Conservation (phyloP, 139 green algal genomes). For the Deuterostichococcus epilithicus region DNA sequence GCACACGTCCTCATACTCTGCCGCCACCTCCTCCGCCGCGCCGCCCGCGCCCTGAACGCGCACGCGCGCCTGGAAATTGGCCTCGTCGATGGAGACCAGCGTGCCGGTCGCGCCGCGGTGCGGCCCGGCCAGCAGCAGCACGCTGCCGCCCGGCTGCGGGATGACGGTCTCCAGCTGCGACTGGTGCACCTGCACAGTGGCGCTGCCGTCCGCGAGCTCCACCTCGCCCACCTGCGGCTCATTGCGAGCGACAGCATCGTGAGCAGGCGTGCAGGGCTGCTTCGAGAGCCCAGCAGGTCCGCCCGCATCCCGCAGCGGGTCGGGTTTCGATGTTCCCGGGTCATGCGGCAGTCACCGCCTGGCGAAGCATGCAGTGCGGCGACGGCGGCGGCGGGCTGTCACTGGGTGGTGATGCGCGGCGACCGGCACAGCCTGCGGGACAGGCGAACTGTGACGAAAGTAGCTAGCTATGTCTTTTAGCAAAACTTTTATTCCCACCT, state of each 20-base stretch:
- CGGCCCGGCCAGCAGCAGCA: conserved; percentile 77
- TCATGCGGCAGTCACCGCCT: too few relatives aligned
- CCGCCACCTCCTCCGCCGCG: conserved; percentile 47
- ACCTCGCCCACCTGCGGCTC: background rate
- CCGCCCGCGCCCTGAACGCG: conserved; percentile 27
- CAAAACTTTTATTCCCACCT: conserved; percentile 80
- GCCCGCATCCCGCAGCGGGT: too few relatives aligned
- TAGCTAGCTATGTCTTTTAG: conserved; percentile 24
- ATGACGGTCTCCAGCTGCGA: conserved; percentile 92
- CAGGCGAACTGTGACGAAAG: too few relatives aligned
- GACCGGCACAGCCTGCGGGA: too few relatives aligned
- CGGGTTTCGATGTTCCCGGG: too few relatives aligned
- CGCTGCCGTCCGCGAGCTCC: background rate
- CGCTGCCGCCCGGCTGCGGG: conserved; percentile 47
- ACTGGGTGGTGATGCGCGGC: too few relatives aligned
- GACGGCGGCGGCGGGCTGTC: too few relatives aligned
- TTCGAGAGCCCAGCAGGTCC: too few relatives aligned
- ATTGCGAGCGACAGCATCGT: too few relatives aligned
- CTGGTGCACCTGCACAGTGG: conserved; percentile 82
- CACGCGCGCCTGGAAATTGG: conserved; percentile 64
- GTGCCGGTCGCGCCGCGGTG: conserved; percentile 45
- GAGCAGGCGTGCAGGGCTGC: too few relatives aligned
- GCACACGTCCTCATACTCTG: conserved; percentile 92
- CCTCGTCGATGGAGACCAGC: conserved; percentile 61
- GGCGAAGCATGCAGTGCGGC: too few relatives aligned